Base-by-base conservation (phyloP, 1,284 basidiomycete species). In the Malassezia equina region DNA sequence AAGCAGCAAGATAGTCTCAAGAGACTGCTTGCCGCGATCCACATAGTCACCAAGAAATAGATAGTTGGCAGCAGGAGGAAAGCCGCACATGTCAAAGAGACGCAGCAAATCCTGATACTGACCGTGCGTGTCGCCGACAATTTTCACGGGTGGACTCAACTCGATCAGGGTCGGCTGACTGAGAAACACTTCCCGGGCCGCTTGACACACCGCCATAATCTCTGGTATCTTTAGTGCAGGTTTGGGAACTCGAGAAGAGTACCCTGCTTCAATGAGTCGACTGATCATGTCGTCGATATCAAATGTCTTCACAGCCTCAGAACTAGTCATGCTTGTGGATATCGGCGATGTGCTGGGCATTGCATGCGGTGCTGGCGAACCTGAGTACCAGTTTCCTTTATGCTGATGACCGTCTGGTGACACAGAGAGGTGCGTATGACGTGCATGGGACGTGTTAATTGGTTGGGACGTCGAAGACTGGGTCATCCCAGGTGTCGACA, bases 221-320 rank as follows among this genome's bases (percentile, higher is more conserved):
- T 99, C 94, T 28, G 85, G 83, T 75, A 95, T 96, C 81, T 98
- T 98, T 64, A 98, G 80, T 72, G 95, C 83, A 23, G 88, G 88
- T 78, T 96, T 98, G 79, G 86, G 89, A 67, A 96, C 86, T 81
- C 98, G 98, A 75, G 90, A 90, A 15, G 88, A 88, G 76, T 98
- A 99, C 5, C 94, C 94, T 2, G 95, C 90, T 67, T 98, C 93
- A 64, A 99, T 80, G 49, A 99, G 81, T 46, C 93, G 83, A 71
- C 87, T 84, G 71, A 99, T 98, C 88, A 98, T 96, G 76, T 95
- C 93, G 78, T 98, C 94, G 59, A 98, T 85, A 76, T 99, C 94
- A 66, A 96, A 81, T 47, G 83, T 78, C 42, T 64, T 60, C 33
- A 70, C 69, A 33, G 52, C 64, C 15, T 52, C 59, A 4, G 57